Evolutionary conservation across 495 filamentous ascomycete species (phyloP).

Genomic region (Penicillium nucicola): DNA sequence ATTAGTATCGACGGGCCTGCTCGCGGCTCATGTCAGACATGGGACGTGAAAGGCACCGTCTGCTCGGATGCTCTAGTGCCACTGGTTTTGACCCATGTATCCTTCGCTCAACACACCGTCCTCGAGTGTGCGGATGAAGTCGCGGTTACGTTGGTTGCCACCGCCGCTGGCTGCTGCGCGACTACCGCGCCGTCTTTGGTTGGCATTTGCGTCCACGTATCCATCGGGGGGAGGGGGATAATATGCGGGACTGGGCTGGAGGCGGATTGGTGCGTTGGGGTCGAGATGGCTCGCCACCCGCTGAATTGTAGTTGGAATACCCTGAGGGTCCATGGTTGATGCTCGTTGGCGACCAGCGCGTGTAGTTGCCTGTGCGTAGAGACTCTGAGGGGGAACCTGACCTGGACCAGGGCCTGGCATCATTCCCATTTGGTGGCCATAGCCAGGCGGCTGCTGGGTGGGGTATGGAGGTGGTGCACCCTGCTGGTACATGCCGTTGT

Average conservation of each 20-base stretch:
- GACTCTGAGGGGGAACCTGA: conserved; percentile 64
- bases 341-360: conserved; percentile 84
- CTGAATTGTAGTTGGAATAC: conserved; percentile 90
- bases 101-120: conserved; percentile 89
- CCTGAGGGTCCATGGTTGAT: conserved; percentile 93
- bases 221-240: conserved; percentile 95
- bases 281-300: conserved; percentile 96
- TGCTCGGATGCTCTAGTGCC: conserved; percentile 47
- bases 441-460: conserved; percentile 61
- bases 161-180: conserved; percentile 53
- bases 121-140: conserved; percentile 92
- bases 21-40: not conserved
- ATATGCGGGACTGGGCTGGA: conserved; percentile 96
- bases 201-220: conserved; percentile 60
- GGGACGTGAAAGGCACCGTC: not conserved
- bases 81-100: conserved; percentile 61
- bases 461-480: conserved; percentile 85
- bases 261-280: conserved; percentile 86
- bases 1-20: not conserved
- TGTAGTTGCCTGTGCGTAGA: conserved; percentile 84
- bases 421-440: conserved; percentile 71
- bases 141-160: conserved; percentile 63
- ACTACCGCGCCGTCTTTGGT: conserved; percentile 73
- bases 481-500: conserved; percentile 77
- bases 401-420: conserved; percentile 45